phyloP scores from a whole-genome alignment of 805 yeast species.

The Teunomyces barrocoloradensis region DNA sequence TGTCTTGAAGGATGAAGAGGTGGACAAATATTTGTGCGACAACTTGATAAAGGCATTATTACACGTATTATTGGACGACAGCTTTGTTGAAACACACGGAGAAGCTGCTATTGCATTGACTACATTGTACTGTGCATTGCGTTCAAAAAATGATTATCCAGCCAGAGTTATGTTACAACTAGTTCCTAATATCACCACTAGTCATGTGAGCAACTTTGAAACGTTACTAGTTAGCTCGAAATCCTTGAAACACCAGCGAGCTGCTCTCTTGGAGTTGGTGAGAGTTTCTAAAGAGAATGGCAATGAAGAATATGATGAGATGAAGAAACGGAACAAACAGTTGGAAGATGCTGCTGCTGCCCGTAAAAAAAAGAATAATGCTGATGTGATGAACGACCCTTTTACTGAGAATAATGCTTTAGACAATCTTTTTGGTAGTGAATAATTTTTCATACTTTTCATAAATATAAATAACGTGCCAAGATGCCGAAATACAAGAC shows the following conservation, averaged over 20 bases:
- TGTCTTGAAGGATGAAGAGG: constrained; percentile 66
- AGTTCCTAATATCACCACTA: constrained; percentile 54
- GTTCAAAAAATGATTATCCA: constrained; percentile 68
- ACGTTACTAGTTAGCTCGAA: constrained; percentile 59
- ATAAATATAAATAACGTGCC: not conserved
- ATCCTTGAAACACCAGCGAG: constrained; percentile 74
- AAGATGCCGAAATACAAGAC: not conserved
- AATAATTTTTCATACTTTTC: constrained; percentile 11
- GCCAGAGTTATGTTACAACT: constrained; percentile 54
- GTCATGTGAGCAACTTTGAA: constrained; percentile 64
- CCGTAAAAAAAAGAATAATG: constrained; percentile 45
- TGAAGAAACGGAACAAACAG: constrained; percentile 52
- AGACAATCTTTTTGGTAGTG: constrained; percentile 55
- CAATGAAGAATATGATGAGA: constrained; percentile 38
- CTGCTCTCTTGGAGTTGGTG: constrained; percentile 74
- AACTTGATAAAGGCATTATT: constrained; percentile 69
- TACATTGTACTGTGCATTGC: constrained; percentile 68
- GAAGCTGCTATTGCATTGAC: constrained; percentile 92
- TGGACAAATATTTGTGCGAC: constrained; percentile 66
- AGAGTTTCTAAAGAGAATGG: constrained; percentile 51
- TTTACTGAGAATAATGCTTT: constrained; percentile 66
- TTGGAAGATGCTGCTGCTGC: constrained; percentile 48
- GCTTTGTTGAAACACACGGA: constrained; percentile 80
- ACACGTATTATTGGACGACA: constrained; percentile 65
- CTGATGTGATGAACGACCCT: constrained; percentile 71